A percentile compares a stretch with the other conserved stretches of the same genome.
phyloP scores from a whole-genome alignment of 306 rosid genomes.

The Gillenia trifoliata region DNA sequence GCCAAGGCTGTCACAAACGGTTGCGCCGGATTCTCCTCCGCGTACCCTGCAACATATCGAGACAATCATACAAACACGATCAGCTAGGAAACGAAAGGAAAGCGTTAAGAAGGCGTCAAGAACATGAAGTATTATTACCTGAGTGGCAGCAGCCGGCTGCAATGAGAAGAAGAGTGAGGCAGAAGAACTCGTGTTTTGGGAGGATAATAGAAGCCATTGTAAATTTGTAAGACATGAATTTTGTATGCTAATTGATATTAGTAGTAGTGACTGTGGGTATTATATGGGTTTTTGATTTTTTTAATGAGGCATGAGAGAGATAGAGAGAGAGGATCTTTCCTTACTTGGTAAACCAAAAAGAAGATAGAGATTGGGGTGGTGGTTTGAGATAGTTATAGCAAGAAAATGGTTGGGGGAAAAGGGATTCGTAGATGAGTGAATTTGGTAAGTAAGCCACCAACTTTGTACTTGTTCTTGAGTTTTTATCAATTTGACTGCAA shows the following conservation, averaged over 20 bases:
- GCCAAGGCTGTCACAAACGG: conserved; percentile 37
- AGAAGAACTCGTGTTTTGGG: conserved; percentile 16
- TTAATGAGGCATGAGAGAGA: conserved; percentile 21
- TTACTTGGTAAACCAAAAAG: conserved; percentile 22
- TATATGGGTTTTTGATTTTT: conserved; percentile 2
- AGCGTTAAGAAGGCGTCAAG: background rate
- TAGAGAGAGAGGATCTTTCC: too few species aligned
- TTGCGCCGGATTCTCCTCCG: conserved; percentile 31
- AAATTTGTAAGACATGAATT: background rate
- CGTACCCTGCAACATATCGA: conserved; percentile 26
- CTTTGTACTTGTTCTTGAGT: conserved; percentile 22
- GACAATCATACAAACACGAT: background rate
- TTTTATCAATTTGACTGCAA: background rate
- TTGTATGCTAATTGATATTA: background rate
- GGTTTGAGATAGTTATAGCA: conserved; percentile 16
- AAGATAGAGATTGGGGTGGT: conserved; percentile 26
- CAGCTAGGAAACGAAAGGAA: background rate
- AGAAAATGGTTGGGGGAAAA: conserved; percentile 15
- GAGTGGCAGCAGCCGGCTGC: conserved; percentile 29
- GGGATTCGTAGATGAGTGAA: conserved; percentile 23
- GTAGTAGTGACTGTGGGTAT: background rate
- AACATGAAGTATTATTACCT: conserved; percentile 21
- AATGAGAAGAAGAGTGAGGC: conserved; percentile 11
- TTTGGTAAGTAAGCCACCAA: conserved; percentile 36
- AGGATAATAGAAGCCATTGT: conserved; percentile 28